Evolutionary conservation across 768 basidiomycete genomes (phyloP), one percentile per base, ranked within the genome.

Genomic region (Suillus spraguei): DNA sequence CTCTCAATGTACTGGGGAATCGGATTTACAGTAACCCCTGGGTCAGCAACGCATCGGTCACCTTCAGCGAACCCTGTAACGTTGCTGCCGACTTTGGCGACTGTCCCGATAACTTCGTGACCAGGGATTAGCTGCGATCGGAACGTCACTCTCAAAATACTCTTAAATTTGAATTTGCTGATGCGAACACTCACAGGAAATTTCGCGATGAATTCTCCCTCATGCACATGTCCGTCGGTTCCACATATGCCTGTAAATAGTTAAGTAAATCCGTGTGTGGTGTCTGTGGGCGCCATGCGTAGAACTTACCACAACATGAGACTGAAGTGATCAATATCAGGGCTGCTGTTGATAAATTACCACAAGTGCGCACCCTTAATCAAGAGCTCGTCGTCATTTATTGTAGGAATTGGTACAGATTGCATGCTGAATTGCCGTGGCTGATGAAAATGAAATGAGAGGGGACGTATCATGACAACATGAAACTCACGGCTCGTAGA

Each of bases 201-300:
- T 69, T 81, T 83, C 67, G 85, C 80, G 65, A 87, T 88, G 72
- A 88, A 88, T 74, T 88, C 87, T 66, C 83, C 83, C 33, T 87
- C 80, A 70, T 87, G 84, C 65, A 87, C 86, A 64, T 87, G 87
- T n/a, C 78, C 84, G 67, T 89, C 88, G 52, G 85, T 86, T 41
- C 86, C 83, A 68, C 83, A 85, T 60, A 87, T 79, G 74, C 87
- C 86, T 77, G 68, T 70, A 8, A 54, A 52, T 1, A 17, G 53
- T 35, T 47, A 24, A n/a, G n/a, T n/a, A n/a, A 17, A 20, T 53
- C 5, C 28, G 36, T 54, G 24, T 22, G 42, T 33, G 49, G 10
- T 59, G 46, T 63, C 50, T 6, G n/a, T 62, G 52, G 53, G 65
- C 22, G 20, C 10, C 55, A 63, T 32, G 24, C 8, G 24, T n/a